These are phyloP conservation scores for Keithomyces neogunnii DNA, from an alignment of 2,329 filamentous ascomycete species.

Conservation along the genomic window DNA sequence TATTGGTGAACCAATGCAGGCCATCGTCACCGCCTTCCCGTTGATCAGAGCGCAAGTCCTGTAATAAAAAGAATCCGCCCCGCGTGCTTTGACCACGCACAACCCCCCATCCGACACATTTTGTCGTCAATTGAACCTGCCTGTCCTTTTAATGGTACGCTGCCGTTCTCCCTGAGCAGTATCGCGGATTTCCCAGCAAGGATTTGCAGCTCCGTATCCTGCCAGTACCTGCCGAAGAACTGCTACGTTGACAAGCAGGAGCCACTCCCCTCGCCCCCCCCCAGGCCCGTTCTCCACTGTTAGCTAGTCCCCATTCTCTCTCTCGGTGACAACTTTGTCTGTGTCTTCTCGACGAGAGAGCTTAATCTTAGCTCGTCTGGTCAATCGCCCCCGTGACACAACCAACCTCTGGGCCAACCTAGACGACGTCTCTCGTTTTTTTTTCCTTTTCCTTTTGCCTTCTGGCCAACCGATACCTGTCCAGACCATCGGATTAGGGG, in stretches of 20 bases:
- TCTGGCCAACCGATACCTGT: no score
- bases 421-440: background rate
- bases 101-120: background rate
- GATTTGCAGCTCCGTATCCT: background rate
- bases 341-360: background rate
- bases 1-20: background rate
- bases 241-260: background rate
- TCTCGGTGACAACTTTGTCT: slow-evolving; percentile 2
- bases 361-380: slow-evolving; percentile 1
- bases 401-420: background rate
- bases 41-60: background rate
- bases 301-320: background rate
- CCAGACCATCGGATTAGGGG: no score
- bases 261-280: background rate
- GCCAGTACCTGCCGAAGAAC: background rate
- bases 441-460: background rate
- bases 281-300: background rate
- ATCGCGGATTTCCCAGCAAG: background rate
- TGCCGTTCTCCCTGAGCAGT: background rate
- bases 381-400: slow-evolving; percentile 3
- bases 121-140: background rate
- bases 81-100: background rate
- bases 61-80: background rate
- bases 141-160: background rate
- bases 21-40: slow-evolving; percentile 2